These are phyloP conservation scores for Lavandula angustifolia DNA, from an alignment of 257 asterid genomes.

Conservation along the genomic window DNA sequence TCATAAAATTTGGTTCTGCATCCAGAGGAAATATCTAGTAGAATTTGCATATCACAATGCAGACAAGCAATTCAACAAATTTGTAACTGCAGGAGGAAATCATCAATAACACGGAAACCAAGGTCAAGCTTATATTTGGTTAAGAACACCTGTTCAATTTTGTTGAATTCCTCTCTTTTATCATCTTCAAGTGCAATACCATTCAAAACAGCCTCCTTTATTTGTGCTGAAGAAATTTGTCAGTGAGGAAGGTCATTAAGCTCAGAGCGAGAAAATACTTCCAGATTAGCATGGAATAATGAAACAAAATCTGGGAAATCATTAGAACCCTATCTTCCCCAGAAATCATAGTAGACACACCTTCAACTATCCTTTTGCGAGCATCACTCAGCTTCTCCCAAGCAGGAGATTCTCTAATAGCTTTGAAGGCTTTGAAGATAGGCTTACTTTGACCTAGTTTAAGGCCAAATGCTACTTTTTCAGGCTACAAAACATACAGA, in stretches of 20 bases:
- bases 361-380: slow-evolving; percentile 89
- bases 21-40: neutral
- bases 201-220: slow-evolving; percentile 89
- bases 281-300: neutral
- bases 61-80: neutral
- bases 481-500: slow-evolving; percentile 63
- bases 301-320: slow-evolving; percentile 2
- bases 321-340: slow-evolving; percentile 14
- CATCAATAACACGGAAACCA: neutral
- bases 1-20: neutral
- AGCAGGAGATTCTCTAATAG: slow-evolving; percentile 71
- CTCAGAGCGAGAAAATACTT: slow-evolving; percentile 17
- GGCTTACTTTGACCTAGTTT: slow-evolving; percentile 95
- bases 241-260: slow-evolving; percentile 27
- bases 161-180: slow-evolving; percentile 82
- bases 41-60: neutral
- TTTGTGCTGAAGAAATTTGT: slow-evolving; percentile 59
- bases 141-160: slow-evolving; percentile 76
- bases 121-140: slow-evolving; percentile 6
- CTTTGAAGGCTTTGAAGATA: slow-evolving; percentile 80
- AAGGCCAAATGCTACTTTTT: slow-evolving; percentile 82
- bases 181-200: slow-evolving; percentile 95
- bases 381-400: slow-evolving; percentile 86
- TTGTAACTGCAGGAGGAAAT: neutral
- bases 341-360: slow-evolving; percentile 39